Base-by-base conservation (phyloP, 2,329 filamentous ascomycete species). In the Phyllosticta citrichinensis region DNA sequence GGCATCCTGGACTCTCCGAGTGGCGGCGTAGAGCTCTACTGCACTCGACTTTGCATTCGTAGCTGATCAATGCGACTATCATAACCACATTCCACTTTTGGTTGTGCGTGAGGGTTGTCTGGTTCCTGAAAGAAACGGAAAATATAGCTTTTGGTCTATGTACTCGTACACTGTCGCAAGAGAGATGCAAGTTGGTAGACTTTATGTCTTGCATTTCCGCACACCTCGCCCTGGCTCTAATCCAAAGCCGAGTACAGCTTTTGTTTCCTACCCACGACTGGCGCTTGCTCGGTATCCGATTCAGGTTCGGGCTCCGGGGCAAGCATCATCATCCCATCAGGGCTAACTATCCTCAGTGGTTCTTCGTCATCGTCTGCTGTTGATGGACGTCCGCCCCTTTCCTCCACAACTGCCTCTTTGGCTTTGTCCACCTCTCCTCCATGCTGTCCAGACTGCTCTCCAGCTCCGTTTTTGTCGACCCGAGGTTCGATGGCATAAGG, bases 301-400 rank as follows among this genome's bases (percentile, higher is more conserved):
- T 57, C 59, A 17, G 55, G 54, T n/a, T 57, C 59, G 8, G 59
- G 27, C 50, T 61, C 59, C 2, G 58, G 58, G 10, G 55, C 58
- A 19, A 61, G 50, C 27, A 56, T 53, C 47, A 27, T 53, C 54
- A 61, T 61, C 27, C 52, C 50, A 10, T 12, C 47, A 10, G 55
- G 51, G 10, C 47, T 17, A 1, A 27, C 58, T 24, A 27, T 52
- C 17, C 24, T 22, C 9, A 20, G 27, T 3, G 54, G 40, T 12
- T 61, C 55, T 9, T 30, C 27, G 12, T 61, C 55, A 12, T 61
- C 47, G 2, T 56, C 35, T 14, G 30, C 25, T 9, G 50, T 24
- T 5, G 59, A 57, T 6, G 40, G 35, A 17, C 53, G 56, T 20
- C 40, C 47, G 3, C 9, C 27, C 27, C 9, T 30, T 30, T 30